Evolutionary conservation across 2,329 filamentous ascomycete species (phyloP), one percentile per base, ranked within the genome.

Genomic region (Ambrosiella beaveri): DNA sequence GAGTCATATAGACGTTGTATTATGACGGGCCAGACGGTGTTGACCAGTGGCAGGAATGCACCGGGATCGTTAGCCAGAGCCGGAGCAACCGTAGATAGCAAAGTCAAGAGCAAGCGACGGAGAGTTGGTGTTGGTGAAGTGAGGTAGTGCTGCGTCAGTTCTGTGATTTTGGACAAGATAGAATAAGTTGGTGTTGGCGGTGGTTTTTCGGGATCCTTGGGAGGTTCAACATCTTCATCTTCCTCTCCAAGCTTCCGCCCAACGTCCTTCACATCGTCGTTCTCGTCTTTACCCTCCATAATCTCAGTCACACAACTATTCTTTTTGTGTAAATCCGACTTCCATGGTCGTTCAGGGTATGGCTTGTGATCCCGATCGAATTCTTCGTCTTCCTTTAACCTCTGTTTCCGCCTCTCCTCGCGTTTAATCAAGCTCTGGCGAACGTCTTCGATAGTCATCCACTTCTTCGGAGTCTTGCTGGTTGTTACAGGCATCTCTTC

Each of bases 11-110:
- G 72, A 27, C 82, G 76, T n/a, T 76, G 74, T 1, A 84, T 72
- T 4, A 95, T 72, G 6, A 94, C 84, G 0, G 90, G 89, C 91
- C 91, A 98, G 7, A 97, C 74, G 2, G 85, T 84, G 68, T 97
- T 93, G 64, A 97, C 82, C 0, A 97, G 76, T 0, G 93, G 93
- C 1, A 98, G 71, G 67, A 95, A 96, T 0, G 82, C 80, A 61
- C 90, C 82, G 66, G 95, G 86, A 63, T 96, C 82, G 2, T 74
- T 75, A 0, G 85, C 79, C 2, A 98, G 78, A 0, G 86, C 77
- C 0, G 84, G 79, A 3, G 85, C 78, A 2, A 88, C 84, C 0
- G 82, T 88, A 35, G 77, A 73, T 11, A 97, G 78, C 5, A 97
- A 80, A 13, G 81, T 78, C 8, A 98, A 79, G 2, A 98, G 76